Percentiles rank a stretch among this genome's conserved stretches.
phyloP scores from a whole-genome alignment of 257 asterid genomes.

The Ilex aquifolium region DNA sequence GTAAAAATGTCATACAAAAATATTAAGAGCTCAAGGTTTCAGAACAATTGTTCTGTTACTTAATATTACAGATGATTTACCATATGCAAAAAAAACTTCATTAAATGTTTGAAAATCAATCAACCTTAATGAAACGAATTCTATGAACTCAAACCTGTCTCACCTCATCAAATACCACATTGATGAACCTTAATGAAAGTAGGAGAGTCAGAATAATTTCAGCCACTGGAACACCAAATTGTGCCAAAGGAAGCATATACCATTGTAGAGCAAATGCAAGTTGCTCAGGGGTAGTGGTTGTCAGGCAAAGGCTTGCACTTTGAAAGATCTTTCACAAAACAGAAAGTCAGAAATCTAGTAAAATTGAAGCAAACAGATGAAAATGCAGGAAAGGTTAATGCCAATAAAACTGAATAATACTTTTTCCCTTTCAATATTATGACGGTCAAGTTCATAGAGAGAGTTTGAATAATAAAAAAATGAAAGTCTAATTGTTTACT shows the following conservation, averaged over 20 bases:
- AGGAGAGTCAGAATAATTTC: constrained; percentile 91
- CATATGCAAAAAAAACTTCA: no score
- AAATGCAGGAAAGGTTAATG: background rate
- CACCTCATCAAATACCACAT: constrained; percentile 94
- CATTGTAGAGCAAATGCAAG: constrained; percentile 88
- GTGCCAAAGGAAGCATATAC: constrained; percentile 69
- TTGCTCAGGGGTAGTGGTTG: constrained; percentile 94
- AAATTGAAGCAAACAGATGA: background rate
- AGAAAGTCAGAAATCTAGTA: constrained; percentile 15
- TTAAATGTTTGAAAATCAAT: constrained; percentile 8
- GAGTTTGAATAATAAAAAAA: no score
- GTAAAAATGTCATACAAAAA: constrained; percentile 10
- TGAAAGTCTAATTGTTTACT: no score
- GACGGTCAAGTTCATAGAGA: no score
- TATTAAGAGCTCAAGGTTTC: background rate
- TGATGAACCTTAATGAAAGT: constrained; percentile 84
- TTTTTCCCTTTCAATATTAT: no score
- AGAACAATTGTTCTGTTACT: background rate
- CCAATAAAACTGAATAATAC: no score
- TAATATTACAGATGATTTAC: no score
- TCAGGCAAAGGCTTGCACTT: constrained; percentile 94
- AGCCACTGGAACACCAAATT: constrained; percentile 73
- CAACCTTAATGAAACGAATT: constrained; percentile 4
- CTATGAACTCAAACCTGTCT: constrained; percentile 6
- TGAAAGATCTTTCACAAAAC: constrained; percentile 66